phyloP scores from a whole-genome alignment of 2,329 filamentous ascomycete genomes.

The Talaromyces amestolkiae region DNA sequence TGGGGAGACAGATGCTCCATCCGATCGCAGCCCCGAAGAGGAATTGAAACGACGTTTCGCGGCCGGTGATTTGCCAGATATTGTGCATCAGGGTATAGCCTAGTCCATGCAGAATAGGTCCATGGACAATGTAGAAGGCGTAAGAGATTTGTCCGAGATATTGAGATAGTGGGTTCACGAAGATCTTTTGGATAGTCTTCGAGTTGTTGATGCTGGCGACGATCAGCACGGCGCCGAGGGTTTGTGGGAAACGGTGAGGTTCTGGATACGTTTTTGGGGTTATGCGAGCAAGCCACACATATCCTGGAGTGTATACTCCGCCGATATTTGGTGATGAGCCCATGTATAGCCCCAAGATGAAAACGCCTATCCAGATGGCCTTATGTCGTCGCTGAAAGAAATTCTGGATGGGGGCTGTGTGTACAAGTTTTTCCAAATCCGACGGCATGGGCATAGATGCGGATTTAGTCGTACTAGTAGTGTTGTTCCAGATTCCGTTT shows the following conservation, averaged over 20 bases:
- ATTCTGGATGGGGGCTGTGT: slow-evolving; percentile 19
- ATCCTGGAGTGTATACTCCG: slow-evolving; percentile 44
- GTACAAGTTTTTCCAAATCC: slow-evolving; percentile 31
- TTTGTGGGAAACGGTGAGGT: slow-evolving; percentile 46
- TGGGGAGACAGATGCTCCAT: slow-evolving; percentile 38
- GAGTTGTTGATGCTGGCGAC: slow-evolving; percentile 44
- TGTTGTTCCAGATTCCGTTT: slow-evolving; percentile 32
- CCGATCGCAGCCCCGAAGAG: slow-evolving; percentile 41
- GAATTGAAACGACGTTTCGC: slow-evolving; percentile 39
- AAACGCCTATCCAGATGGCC: slow-evolving; percentile 38
- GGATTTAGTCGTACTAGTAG: not conserved
- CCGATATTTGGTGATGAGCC: slow-evolving; percentile 43
- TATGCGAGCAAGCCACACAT: slow-evolving; percentile 38
- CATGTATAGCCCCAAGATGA: slow-evolving; percentile 42
- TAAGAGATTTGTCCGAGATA: slow-evolving; percentile 51
- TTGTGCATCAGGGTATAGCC: slow-evolving; percentile 45
- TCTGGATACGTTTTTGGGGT: slow-evolving; percentile 43
- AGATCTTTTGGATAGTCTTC: slow-evolving; percentile 41
- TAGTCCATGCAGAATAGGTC: slow-evolving; percentile 43
- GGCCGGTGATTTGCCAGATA: slow-evolving; percentile 42
- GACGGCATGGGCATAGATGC: slow-evolving; percentile 23
- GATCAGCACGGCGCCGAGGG: slow-evolving; percentile 43
- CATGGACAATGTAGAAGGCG: slow-evolving; percentile 49
- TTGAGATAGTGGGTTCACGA: slow-evolving; percentile 42
- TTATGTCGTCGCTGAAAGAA: slow-evolving; percentile 28